phyloP scores from a whole-genome alignment of 192 early-diverging fungal species.

The Allomyces arbusculus region DNA sequence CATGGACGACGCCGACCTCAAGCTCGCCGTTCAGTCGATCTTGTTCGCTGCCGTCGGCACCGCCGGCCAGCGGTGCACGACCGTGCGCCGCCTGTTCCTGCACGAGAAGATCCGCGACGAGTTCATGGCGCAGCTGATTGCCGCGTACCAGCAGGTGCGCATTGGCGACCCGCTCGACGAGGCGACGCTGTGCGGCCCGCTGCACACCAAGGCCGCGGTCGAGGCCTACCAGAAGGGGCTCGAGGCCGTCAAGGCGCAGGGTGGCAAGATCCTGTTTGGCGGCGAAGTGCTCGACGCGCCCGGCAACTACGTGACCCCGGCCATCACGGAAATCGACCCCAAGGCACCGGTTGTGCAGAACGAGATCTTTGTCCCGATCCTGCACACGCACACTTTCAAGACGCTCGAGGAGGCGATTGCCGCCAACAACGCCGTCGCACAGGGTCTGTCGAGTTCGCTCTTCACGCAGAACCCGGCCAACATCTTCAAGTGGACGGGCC shows the following conservation, averaged over 20 bases:
- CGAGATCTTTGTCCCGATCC: slow-evolving; percentile 88
- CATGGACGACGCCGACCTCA: slow-evolving; percentile 73
- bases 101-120: slow-evolving; percentile 73
- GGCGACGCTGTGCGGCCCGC: slow-evolving; percentile 71
- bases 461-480: slow-evolving; percentile 62
- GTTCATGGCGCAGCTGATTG: slow-evolving; percentile 51
- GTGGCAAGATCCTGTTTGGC: slow-evolving; percentile 67
- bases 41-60: slow-evolving; percentile 92
- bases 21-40: slow-evolving; percentile 63
- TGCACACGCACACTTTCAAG: slow-evolving; percentile 63
- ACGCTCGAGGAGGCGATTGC: slow-evolving; percentile 66
- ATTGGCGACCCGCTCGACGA: slow-evolving; percentile 71
- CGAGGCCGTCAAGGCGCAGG: slow-evolving; percentile 57
- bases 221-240: slow-evolving; percentile 49
- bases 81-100: slow-evolving; percentile 71
- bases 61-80: slow-evolving; percentile 87
- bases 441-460: slow-evolving; percentile 66
- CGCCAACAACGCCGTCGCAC: slow-evolving; percentile 71
- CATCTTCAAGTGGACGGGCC: slow-evolving; percentile 85
- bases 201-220: slow-evolving; percentile 75
- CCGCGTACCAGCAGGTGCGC: slow-evolving; percentile 69
- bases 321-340: slow-evolving; percentile 61
- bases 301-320: slow-evolving; percentile 85
- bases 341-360: slow-evolving; percentile 64
- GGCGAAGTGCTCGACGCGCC: slow-evolving; percentile 49